Percentiles rank a stretch among this genome's conserved stretches.
These are phyloP conservation scores for Fonsecaea monophora DNA, from an alignment of 2,329 filamentous ascomycete genomes.

Conservation along the genomic window DNA sequence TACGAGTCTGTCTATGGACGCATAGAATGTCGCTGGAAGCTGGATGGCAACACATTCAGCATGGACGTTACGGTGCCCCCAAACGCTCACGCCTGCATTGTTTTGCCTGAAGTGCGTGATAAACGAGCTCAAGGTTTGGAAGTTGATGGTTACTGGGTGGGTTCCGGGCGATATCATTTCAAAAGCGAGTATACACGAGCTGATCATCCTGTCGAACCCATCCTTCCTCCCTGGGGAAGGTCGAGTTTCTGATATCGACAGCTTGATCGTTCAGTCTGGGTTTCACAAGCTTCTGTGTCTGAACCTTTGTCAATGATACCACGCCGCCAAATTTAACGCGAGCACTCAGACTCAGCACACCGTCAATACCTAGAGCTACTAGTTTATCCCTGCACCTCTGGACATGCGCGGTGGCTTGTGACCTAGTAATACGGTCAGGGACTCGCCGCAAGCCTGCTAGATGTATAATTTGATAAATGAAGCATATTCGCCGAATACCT, in stretches of 20 bases:
- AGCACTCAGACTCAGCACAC: not conserved
- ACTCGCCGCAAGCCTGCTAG: too few relatives aligned
- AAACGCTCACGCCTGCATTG: not conserved
- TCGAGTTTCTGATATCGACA: not conserved
- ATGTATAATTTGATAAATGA: too few relatives aligned
- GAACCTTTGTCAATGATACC: not conserved
- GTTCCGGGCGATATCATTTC: not conserved
- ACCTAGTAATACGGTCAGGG: too few relatives aligned
- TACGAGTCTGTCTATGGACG: slow-evolving; percentile 46
- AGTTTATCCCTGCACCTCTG: not conserved
- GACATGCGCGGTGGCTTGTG: not conserved
- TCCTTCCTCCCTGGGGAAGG: not conserved
- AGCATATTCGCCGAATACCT: not conserved
- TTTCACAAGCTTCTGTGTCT: not conserved
- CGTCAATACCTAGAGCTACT: not conserved
- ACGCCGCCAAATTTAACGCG: not conserved
- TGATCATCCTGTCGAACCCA: not conserved
- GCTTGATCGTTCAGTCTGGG: not conserved
- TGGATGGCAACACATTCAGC: not conserved
- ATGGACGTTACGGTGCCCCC: not conserved
- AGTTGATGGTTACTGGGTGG: not conserved
- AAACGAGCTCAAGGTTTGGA: not conserved
- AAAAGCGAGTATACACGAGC: slow-evolving; percentile 1
- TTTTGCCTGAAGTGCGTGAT: not conserved
- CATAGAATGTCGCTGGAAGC: slow-evolving; percentile 40